phyloP scores from a whole-genome alignment of 371 early-diverging fungal species.

The Spraguea lophii region DNA sequence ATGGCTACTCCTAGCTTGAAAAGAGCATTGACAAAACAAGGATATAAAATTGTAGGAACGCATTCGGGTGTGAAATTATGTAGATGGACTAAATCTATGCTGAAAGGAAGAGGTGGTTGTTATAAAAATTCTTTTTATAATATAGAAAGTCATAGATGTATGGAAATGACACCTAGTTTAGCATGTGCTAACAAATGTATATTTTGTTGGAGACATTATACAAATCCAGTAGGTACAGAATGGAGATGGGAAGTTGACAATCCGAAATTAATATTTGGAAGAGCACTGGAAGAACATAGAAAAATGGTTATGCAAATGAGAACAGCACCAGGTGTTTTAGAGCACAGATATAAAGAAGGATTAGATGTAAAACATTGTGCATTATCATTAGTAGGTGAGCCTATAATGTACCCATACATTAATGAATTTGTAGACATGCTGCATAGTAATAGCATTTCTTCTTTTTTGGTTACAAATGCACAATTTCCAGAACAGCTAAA shows the following conservation, averaged over 20 bases:
- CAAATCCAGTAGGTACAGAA: slow-evolving; percentile 56
- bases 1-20: slow-evolving; percentile 58
- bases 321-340: slow-evolving; percentile 56
- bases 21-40: slow-evolving; percentile 56
- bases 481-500: slow-evolving; percentile 52
- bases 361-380: slow-evolving; percentile 54
- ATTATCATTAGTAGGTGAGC: slow-evolving; percentile 52
- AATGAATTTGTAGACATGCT: slow-evolving; percentile 55
- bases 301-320: slow-evolving; percentile 58
- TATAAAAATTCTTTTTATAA: slow-evolving; percentile 58
- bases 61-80: slow-evolving; percentile 62
- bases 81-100: slow-evolving; percentile 57
- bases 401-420: slow-evolving; percentile 63
- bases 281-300: slow-evolving; percentile 55
- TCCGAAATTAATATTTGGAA: slow-evolving; percentile 53
- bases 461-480: slow-evolving; percentile 60
- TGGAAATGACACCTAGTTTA: slow-evolving; percentile 54
- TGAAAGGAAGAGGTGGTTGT: slow-evolving; percentile 58
- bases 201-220: slow-evolving; percentile 60
- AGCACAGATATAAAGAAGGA: slow-evolving; percentile 56
- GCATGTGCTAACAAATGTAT: slow-evolving; percentile 63
- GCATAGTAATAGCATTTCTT: slow-evolving; percentile 53
- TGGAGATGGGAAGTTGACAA: slow-evolving; percentile 61
- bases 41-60: slow-evolving; percentile 56
- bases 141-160: slow-evolving; percentile 52